Conservation (phyloP, 805 yeast species). For the Schizosaccharomyces cryophilus region DNA sequence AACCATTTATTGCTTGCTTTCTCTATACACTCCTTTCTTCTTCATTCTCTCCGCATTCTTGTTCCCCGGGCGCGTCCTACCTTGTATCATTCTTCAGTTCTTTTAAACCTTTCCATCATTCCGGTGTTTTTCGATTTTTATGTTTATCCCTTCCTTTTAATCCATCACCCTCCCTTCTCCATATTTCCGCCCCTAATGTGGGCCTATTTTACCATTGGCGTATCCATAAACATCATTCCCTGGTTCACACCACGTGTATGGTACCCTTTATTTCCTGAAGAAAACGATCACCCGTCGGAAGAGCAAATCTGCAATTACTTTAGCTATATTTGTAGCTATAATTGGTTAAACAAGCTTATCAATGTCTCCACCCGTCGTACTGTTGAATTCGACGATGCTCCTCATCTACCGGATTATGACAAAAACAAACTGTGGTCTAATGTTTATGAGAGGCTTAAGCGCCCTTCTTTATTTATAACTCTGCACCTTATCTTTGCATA, state of each 20-base stretch:
- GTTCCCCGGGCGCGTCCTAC: not conserved
- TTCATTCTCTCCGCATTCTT: not conserved
- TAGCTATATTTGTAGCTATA: not conserved
- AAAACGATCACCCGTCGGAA: not conserved
- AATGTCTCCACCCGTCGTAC: not conserved
- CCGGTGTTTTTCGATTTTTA: not conserved
- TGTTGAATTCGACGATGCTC: not conserved
- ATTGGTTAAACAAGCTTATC: not conserved
- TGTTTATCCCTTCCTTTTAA: not conserved
- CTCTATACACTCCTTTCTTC: not conserved
- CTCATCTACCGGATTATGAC: not conserved
- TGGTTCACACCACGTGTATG: conserved; percentile 1
- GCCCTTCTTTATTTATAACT: not conserved
- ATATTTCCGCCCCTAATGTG: not conserved
- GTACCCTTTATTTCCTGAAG: not conserved
- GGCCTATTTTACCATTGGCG: not conserved
- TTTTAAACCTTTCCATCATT: not conserved
- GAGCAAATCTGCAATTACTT: not conserved
- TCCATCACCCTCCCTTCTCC: not conserved
- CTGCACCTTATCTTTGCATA: not conserved
- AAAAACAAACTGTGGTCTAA: not conserved
- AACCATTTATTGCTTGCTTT: not conserved
- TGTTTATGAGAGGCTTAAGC: not conserved
- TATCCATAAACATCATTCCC: not conserved
- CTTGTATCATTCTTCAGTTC: not conserved